A percentile compares a stretch with the other conserved stretches of the same genome.
Evolutionary conservation across 2,329 filamentous ascomycete species (phyloP).

Genomic region (Teratosphaeria destructans): DNA sequence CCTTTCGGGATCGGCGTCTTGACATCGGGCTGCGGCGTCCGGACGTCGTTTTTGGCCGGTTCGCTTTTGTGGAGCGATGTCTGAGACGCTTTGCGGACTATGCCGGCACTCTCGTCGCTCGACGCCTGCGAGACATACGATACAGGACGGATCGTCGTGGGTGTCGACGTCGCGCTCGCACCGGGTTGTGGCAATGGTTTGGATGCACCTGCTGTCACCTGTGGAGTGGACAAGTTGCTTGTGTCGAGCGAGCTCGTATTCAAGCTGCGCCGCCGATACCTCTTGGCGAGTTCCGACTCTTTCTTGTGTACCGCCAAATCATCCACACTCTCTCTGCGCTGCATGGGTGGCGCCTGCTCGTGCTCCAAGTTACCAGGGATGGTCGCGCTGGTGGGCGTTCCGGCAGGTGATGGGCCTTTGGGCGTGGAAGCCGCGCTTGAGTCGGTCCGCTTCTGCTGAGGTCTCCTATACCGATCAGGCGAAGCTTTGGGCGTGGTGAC

Average conservation of each 20-base stretch:
- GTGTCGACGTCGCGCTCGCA: slow-evolving; percentile 17
- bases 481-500: slow-evolving; percentile 51
- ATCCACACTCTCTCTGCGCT: slow-evolving; percentile 46
- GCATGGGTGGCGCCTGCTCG: slow-evolving; percentile 29
- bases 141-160: slow-evolving; percentile 24
- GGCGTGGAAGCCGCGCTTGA: slow-evolving; percentile 30
- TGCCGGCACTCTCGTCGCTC: slow-evolving; percentile 24
- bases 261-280: slow-evolving; percentile 74
- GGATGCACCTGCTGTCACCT: slow-evolving; percentile 12
- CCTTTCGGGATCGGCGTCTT: slow-evolving; percentile 1
- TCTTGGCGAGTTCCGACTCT: slow-evolving; percentile 57
- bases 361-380: slow-evolving; percentile 35
- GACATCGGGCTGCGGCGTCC: slow-evolving; percentile 10
- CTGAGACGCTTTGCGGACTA: slow-evolving; percentile 8
- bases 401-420: slow-evolving; percentile 16
- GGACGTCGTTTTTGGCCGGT: slow-evolving; percentile 1
- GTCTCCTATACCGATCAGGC: slow-evolving; percentile 75
- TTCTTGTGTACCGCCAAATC: slow-evolving; percentile 55
- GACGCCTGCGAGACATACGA: slow-evolving; percentile 22
- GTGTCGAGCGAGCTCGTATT: slow-evolving; percentile 46
- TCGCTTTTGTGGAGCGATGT: slow-evolving; percentile 8
- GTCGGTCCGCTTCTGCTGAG: slow-evolving; percentile 45
- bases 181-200: slow-evolving; percentile 17
- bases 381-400: slow-evolving; percentile 28
- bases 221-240: slow-evolving; percentile 12